Conservation (phyloP, 495 filamentous ascomycete species). For the Penicillium ucsense region DNA sequence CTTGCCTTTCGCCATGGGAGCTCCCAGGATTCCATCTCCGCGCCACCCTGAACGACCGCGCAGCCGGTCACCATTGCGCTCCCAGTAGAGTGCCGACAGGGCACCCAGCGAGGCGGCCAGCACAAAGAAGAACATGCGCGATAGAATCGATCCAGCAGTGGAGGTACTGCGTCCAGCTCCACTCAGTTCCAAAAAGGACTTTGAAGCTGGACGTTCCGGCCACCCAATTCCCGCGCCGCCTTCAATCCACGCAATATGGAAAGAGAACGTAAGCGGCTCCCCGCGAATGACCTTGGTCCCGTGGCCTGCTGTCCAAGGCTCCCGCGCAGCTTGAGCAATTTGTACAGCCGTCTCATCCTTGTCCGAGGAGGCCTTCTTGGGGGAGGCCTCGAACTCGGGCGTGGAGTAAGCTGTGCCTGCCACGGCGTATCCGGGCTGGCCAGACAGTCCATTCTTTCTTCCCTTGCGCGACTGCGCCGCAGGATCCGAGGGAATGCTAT, state of each 20-base stretch:
- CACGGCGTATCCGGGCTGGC: slow-evolving; percentile 57
- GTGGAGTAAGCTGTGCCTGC: slow-evolving; percentile 81
- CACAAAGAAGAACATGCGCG: slow-evolving; percentile 31
- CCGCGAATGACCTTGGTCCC: slow-evolving; percentile 70
- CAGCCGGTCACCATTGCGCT: slow-evolving; percentile 30
- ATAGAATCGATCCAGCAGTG: slow-evolving; percentile 19
- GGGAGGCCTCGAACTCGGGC: slow-evolving; percentile 49
- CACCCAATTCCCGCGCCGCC: slow-evolving; percentile 45
- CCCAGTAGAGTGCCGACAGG: slow-evolving; percentile 35
- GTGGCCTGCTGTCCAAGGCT: slow-evolving; percentile 38
- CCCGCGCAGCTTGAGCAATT: slow-evolving; percentile 28
- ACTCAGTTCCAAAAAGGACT: slow-evolving; percentile 33
- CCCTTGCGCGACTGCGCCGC: slow-evolving; percentile 14
- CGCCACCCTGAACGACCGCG: slow-evolving; percentile 22
- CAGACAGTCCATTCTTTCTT: slow-evolving; percentile 14
- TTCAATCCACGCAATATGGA: slow-evolving; percentile 81
- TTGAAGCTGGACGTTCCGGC: slow-evolving; percentile 18
- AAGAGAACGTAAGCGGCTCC: slow-evolving; percentile 68
- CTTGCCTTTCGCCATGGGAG: slow-evolving; percentile 17
- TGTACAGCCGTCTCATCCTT: slow-evolving; percentile 24
- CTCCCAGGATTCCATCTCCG: slow-evolving; percentile 36
- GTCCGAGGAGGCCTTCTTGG: slow-evolving; percentile 23
- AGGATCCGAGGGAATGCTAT: slow-evolving; percentile 46
- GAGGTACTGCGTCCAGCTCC: slow-evolving; percentile 2
- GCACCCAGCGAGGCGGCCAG: slow-evolving; percentile 38